Conservation (phyloP, 257 asterid species). For the Misopates orontium region DNA sequence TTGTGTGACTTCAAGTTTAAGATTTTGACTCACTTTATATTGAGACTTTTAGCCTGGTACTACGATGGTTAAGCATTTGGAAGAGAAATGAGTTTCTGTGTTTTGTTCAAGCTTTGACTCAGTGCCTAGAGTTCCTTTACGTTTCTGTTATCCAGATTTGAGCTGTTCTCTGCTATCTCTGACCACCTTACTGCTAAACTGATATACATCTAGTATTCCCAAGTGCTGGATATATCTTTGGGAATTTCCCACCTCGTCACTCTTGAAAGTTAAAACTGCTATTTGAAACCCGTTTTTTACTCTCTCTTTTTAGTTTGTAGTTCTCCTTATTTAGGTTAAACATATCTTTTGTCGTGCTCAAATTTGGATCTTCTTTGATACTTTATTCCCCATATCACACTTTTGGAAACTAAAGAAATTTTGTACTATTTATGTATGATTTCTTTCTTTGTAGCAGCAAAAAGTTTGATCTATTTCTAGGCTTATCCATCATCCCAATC, state of each 20-base stretch:
- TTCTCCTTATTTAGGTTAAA: neutral
- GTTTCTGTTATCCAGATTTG: neutral
- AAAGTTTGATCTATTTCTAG: neutral
- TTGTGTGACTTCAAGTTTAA: neutral
- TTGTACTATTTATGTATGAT: conserved; percentile 1
- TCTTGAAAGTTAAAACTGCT: neutral
- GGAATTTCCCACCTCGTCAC: neutral
- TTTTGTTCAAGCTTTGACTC: conserved; percentile 5
- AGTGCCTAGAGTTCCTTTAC: neutral
- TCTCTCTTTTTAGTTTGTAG: no score
- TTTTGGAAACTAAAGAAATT: neutral
- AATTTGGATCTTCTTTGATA: neutral
- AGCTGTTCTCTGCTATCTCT: conserved; percentile 11
- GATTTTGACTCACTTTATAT: no score
- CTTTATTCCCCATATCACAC: neutral
- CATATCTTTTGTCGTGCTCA: neutral
- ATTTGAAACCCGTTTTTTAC: neutral
- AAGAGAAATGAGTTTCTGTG: no score
- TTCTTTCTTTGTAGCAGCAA: neutral
- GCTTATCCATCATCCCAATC: neutral
- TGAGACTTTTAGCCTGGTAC: no score
- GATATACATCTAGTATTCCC: neutral
- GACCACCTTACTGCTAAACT: neutral
- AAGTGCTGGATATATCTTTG: neutral
- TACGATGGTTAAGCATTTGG: no score